Evolutionary conservation across 2,329 filamentous ascomycete genomes (phyloP).

Genomic region (Phialophora verrucosa): DNA sequence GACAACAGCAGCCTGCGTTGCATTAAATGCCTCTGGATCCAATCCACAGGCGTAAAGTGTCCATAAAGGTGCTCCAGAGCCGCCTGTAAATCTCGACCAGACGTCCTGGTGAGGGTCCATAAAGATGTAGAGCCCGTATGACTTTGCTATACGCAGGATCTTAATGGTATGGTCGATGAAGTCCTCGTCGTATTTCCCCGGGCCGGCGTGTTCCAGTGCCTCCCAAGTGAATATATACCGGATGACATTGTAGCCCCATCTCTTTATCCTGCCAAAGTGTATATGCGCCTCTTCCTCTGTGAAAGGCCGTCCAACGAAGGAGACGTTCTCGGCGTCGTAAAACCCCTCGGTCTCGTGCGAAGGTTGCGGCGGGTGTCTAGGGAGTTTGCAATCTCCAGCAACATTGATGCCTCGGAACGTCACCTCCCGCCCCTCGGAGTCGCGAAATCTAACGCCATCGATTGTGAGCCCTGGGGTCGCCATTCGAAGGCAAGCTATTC

Average conservation of each 20-base stretch:
- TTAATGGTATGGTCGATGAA: conserved; percentile 92
- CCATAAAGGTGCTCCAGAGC: conserved; percentile 96
- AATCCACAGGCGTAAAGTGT: conserved; percentile 93
- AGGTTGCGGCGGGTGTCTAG: conserved; percentile 77
- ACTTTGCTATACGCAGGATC: conserved; percentile 79
- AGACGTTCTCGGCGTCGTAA: conserved; percentile 90
- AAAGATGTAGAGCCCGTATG: conserved; percentile 93
- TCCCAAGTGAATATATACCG: conserved; percentile 99
- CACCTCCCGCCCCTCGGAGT: conserved; percentile 80
- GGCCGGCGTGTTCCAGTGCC: conserved; percentile 91
- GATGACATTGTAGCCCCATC: conserved; percentile 94
- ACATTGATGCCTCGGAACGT: conserved; percentile 93
- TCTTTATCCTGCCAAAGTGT: conserved; percentile 84
- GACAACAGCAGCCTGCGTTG: conserved; percentile 88
- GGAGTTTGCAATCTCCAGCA: conserved; percentile 87
- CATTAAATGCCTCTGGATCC: conserved; percentile 81
- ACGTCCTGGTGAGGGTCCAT: conserved; percentile 99
- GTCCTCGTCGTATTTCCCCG: conserved; percentile 89
- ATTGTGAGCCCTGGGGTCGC: conserved; percentile 77
- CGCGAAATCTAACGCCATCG: conserved; percentile 83
- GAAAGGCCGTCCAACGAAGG: conserved; percentile 87
- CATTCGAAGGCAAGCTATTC: conserved; percentile 58
- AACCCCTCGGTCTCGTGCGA: conserved; percentile 80
- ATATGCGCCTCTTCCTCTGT: conserved; percentile 77
- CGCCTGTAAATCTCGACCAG: conserved; percentile 95